Percentiles rank a stretch among this genome's conserved stretches.
phyloP scores from a whole-genome alignment of 768 basidiomycete species.

The Termitomyces eurrhizus region DNA sequence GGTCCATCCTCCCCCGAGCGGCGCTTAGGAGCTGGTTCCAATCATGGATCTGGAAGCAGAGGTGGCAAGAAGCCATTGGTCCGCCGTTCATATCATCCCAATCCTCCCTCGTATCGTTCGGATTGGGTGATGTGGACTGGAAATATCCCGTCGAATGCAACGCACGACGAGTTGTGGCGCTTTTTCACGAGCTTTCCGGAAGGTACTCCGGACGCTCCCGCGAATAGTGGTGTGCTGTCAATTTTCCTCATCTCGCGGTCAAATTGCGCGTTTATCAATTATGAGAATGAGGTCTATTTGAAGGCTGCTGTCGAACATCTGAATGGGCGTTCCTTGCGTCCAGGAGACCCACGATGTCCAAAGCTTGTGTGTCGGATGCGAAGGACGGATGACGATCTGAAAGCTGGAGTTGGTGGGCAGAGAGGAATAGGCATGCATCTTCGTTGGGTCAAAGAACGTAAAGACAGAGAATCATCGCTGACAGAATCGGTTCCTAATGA shows the following conservation, averaged over 20 bases:
- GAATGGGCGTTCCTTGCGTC: constrained; percentile 68
- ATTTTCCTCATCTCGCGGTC: constrained; percentile 95
- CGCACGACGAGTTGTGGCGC: constrained; percentile 79
- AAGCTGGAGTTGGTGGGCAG: constrained; percentile 89
- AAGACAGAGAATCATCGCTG: constrained; percentile 11
- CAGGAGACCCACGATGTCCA: constrained; percentile 68
- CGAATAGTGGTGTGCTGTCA: constrained; percentile 61
- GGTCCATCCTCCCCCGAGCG: constrained; percentile 3
- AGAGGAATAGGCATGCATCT: constrained; percentile 81
- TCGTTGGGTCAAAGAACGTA: constrained; percentile 71
- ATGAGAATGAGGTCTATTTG: constrained; percentile 58
- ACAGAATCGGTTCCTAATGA: constrained; percentile 17
- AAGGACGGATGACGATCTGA: constrained; percentile 77
- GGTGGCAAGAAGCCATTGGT: constrained; percentile 26
- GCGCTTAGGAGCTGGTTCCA: constrained; percentile 7
- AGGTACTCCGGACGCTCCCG: neutral
- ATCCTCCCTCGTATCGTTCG: constrained; percentile 68
- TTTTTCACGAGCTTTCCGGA: constrained; percentile 58
- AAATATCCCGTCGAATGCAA: constrained; percentile 82
- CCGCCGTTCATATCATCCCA: constrained; percentile 65
- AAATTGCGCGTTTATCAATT: constrained; percentile 93
- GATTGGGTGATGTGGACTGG: constrained; percentile 98
- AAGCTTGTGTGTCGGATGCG: constrained; percentile 81
- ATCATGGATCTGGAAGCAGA: constrained; percentile 5
- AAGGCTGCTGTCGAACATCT: constrained; percentile 65